Evolutionary conservation across 495 filamentous ascomycete genomes (phyloP).

Genomic region (Lindgomyces ingoldianus): DNA sequence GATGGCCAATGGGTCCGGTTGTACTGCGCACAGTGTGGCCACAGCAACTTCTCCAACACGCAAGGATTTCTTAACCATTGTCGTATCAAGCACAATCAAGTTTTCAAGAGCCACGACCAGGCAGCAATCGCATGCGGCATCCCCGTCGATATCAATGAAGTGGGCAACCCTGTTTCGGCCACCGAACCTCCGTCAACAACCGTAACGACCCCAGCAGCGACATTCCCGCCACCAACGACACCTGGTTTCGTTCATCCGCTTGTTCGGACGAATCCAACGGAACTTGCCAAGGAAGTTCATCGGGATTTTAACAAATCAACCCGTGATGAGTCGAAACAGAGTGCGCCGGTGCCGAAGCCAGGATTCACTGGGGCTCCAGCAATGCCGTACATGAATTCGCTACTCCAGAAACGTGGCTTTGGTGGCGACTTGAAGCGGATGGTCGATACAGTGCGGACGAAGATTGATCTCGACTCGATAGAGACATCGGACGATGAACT

Average conservation of each 20-base stretch:
- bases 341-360: neutral
- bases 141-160: slow-evolving; percentile 60
- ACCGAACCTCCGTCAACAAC: slow-evolving; percentile 20
- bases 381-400: slow-evolving; percentile 73
- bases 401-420: slow-evolving; percentile 67
- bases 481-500: slow-evolving; percentile 32
- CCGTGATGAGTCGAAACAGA: slow-evolving; percentile 4
- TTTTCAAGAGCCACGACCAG: slow-evolving; percentile 91
- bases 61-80: slow-evolving; percentile 99
- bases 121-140: slow-evolving; percentile 88
- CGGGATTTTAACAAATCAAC: slow-evolving; percentile 22
- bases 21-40: slow-evolving; percentile 82
- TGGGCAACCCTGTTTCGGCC: slow-evolving; percentile 22
- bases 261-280: slow-evolving; percentile 26
- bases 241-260: slow-evolving; percentile 35
- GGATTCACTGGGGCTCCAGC: slow-evolving; percentile 63
- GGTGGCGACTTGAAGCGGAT: slow-evolving; percentile 35
- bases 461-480: slow-evolving; percentile 27
- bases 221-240: slow-evolving; percentile 21
- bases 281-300: slow-evolving; percentile 30
- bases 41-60: slow-evolving; percentile 88
- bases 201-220: slow-evolving; percentile 22
- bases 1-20: slow-evolving; percentile 71
- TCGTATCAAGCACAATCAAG: slow-evolving; percentile 87
- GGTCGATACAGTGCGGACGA: slow-evolving; percentile 32